phyloP scores from a whole-genome alignment of 2,329 filamentous ascomycete species.

The Alternaria consortialis region DNA sequence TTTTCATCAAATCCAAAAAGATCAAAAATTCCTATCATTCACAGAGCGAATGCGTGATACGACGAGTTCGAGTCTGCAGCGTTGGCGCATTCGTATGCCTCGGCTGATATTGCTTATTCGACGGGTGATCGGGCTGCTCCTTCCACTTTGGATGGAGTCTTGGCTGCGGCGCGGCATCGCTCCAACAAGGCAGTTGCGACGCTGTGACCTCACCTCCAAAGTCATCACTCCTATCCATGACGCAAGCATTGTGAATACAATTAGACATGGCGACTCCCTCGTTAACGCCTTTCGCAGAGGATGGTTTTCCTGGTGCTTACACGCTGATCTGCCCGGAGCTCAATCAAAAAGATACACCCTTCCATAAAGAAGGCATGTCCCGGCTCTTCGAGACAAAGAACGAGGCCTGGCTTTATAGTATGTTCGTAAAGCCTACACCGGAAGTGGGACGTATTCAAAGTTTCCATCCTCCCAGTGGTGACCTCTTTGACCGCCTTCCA shows the following conservation, averaged over 20 bases:
- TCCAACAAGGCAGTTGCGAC: background rate
- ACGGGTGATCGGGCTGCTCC: background rate
- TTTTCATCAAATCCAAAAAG: no score
- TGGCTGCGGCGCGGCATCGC: background rate
- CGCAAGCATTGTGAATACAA: background rate
- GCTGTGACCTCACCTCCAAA: no score
- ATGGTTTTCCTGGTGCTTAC: background rate
- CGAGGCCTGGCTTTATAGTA: background rate
- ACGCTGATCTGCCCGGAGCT: background rate
- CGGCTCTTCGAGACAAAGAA: background rate
- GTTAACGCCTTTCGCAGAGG: background rate
- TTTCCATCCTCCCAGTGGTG: background rate
- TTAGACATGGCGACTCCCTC: background rate
- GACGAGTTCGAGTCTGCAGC: no score
- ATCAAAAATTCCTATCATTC: no score
- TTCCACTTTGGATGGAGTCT: background rate
- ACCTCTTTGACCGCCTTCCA: conserved; percentile 16
- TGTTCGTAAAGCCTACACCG: background rate
- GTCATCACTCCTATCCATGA: background rate
- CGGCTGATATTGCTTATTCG: background rate
- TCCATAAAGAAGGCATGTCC: no score
- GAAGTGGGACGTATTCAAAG: background rate
- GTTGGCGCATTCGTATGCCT: background rate
- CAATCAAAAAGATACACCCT: background rate
- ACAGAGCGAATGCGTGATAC: no score